Evolutionary conservation across 768 basidiomycete genomes (phyloP), one percentile per base, ranked within the genome.

Genomic region (Lactifluus pinguis): DNA sequence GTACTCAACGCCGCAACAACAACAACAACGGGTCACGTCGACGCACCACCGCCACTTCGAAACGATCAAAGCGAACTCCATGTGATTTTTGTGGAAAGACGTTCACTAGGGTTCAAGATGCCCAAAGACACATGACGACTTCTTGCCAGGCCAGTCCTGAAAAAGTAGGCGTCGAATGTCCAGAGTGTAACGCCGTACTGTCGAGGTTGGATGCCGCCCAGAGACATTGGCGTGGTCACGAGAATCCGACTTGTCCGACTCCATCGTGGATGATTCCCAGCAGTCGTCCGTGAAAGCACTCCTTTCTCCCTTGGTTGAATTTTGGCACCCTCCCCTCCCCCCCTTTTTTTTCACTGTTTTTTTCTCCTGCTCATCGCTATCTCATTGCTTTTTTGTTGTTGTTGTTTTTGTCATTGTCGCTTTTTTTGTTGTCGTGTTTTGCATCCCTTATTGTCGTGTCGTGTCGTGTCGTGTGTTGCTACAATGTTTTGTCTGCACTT

Each of bases 171-270:
- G 50, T 60, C 7, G 8, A 4, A 38, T 66, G 65, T 47, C 54
- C 57, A 2, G 55, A 64, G 32, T 66, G 65, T 32, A 44, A 32
- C 3, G 1, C 41, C 25, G 29, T 60, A 15, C 44, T 64, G 30
- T 66, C 63, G 7, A 44, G 65, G 19, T 4, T 14, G 0, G 65
- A 66, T 25, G 52, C 65, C 2, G 63, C 59, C 19, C 52, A 59
- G 53, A 55, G 65, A 17, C 65, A 66, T 15, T 60, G 63, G 63
- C 63, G 56, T 0, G 36, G 29, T 1, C 65, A 66, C 32, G 52
- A 57, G 53, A 58, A 62, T 8, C 61, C 56, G 21, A 25, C 32
- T 9, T 41, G 47, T 14, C 47, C 42, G 30, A 1, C 59, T 29
- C 63, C 63, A 0, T 34, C 17, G 29, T 60, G 58, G 58, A 42